Evolutionary conservation across 441 rosid species (phyloP).

Genomic region (Corymbia citriodora): DNA sequence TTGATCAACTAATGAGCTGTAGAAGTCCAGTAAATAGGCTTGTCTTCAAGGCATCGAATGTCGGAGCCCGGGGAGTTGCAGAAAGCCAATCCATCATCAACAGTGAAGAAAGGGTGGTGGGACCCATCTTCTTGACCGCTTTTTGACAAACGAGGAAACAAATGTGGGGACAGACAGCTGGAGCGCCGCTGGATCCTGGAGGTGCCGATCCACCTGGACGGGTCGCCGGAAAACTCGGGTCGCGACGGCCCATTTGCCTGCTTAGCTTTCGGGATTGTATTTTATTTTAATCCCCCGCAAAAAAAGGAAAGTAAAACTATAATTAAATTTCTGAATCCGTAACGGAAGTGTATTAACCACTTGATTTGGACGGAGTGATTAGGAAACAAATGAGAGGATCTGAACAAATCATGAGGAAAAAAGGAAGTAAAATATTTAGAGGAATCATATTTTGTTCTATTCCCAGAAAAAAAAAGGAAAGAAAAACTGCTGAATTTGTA

Average conservation of each 20-base stretch:
- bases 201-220: background rate
- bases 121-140: background rate
- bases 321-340: background rate
- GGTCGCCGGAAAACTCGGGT: background rate
- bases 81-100: conserved; percentile 13
- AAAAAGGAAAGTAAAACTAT: background rate
- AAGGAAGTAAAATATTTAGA: background rate
- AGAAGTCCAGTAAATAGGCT: conserved; percentile 17
- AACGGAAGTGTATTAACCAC: background rate
- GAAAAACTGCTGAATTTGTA: too few relatives aligned
- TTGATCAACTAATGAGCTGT: conserved; percentile 23
- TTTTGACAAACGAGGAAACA: background rate
- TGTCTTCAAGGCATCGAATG: conserved; percentile 22
- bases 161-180: background rate
- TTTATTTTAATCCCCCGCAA: background rate
- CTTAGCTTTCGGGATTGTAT: background rate
- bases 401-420: background rate
- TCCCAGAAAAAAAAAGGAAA: too few relatives aligned
- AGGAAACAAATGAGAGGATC: background rate
- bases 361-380: background rate
- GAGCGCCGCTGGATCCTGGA: background rate
- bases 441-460: too few relatives aligned
- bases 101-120: conserved; percentile 39
- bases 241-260: background rate
- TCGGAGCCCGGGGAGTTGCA: conserved; percentile 42